These are phyloP conservation scores for Carex pumila DNA, from an alignment of 176 grass and related monocot species.

Conservation along the genomic window DNA sequence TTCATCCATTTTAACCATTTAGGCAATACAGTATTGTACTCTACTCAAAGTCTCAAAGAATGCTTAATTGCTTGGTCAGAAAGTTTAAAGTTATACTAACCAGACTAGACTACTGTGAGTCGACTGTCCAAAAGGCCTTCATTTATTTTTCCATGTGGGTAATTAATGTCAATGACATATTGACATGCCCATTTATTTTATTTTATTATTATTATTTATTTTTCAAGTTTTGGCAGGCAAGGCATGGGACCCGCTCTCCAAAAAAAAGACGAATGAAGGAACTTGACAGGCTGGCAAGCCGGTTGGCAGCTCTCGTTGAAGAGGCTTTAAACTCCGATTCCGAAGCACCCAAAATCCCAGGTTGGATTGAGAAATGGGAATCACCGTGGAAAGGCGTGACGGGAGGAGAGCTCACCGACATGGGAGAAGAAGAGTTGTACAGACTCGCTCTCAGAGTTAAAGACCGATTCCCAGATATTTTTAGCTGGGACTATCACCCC, in stretches of 20 bases:
- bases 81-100: no score
- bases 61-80: not conserved
- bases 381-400: conserved; percentile 75
- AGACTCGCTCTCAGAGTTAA: conserved; percentile 64
- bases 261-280: conserved; percentile 87
- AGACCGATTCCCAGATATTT: conserved; percentile 57
- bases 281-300: conserved; percentile 49
- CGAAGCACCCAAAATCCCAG: conserved; percentile 44
- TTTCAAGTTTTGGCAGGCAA: conserved; percentile 39
- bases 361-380: conserved; percentile 73
- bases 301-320: conserved; percentile 41
- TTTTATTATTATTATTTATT: not conserved
- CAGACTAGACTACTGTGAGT: no score
- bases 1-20: no score
- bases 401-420: conserved; percentile 68
- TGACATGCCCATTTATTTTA: not conserved
- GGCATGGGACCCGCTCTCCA: conserved; percentile 81
- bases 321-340: conserved; percentile 19
- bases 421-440: conserved; percentile 82
- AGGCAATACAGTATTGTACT: no score
- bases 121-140: not conserved
- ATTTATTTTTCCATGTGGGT: not conserved
- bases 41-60: no score
- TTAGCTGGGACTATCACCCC: conserved; percentile 79
- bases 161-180: not conserved